Conservation (phyloP, 2,329 filamentous ascomycete genomes). For the Curvularia lunata region DNA sequence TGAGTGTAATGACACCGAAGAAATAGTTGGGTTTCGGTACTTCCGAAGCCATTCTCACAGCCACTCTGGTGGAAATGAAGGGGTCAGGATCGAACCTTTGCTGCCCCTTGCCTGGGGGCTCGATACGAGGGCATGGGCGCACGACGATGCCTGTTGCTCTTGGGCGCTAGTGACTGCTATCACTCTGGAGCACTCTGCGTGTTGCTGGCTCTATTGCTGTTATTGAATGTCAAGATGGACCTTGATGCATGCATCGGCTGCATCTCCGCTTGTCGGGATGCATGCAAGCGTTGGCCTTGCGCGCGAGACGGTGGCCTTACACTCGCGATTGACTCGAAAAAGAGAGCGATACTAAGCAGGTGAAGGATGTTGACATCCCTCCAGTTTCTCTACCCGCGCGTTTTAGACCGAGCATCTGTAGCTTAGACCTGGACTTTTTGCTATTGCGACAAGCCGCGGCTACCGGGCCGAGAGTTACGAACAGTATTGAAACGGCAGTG, state of each 20-base stretch:
- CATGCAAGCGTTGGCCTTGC: constrained; percentile 9
- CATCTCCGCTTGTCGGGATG: neutral
- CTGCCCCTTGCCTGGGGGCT: neutral
- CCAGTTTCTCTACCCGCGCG: neutral
- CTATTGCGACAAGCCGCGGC: neutral
- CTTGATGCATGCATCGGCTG: neutral
- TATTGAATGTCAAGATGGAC: neutral
- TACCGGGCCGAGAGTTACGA: neutral
- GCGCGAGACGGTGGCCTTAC: constrained; percentile 6
- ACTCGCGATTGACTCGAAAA: constrained; percentile 2
- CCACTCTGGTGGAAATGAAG: constrained; percentile 10
- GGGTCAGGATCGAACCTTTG: constrained; percentile 1
- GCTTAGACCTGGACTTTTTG: neutral
- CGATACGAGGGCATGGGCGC: constrained; percentile 1
- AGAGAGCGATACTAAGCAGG: constrained; percentile 2
- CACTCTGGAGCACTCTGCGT: constrained; percentile 3
- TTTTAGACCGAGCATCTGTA: neutral
- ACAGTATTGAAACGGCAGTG: neutral
- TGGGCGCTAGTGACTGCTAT: constrained; percentile 3
- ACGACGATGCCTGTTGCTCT: neutral
- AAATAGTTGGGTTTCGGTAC: neutral
- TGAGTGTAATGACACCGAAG: neutral
- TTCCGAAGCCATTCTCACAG: neutral
- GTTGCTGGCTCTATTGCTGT: neutral
- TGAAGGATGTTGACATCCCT: neutral